Evolutionary conservation across 2,329 filamentous ascomycete genomes (phyloP).

Genomic region (Tetracladium maxilliforme): DNA sequence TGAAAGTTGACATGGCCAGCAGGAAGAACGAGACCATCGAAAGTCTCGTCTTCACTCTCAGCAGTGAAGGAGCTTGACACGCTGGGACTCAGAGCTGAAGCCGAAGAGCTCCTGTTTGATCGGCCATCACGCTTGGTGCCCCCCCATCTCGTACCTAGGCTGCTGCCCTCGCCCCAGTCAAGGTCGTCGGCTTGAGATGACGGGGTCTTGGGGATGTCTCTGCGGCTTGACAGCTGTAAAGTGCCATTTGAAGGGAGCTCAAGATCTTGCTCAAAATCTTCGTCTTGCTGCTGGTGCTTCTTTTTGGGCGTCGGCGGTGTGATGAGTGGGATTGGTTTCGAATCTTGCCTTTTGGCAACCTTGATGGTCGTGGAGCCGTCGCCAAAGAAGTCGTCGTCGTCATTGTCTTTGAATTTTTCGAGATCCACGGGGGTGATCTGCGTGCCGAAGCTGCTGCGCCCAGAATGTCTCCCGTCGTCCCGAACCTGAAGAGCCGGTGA

Average conservation of each 20-base stretch:
- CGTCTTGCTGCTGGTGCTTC: conserved; percentile 26
- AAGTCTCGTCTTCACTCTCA: conserved; percentile 86
- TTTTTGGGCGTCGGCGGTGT: conserved; percentile 39
- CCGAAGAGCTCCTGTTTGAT: conserved; percentile 72
- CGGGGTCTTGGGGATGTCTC: conserved; percentile 49
- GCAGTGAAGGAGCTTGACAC: conserved; percentile 79
- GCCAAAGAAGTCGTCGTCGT: conserved; percentile 48
- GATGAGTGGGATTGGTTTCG: conserved; percentile 36
- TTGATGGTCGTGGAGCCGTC: conserved; percentile 54
- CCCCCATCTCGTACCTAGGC: conserved; percentile 77
- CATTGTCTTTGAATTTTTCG: conserved; percentile 48
- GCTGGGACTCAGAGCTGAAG: conserved; percentile 83
- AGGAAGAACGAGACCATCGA: conserved; percentile 80
- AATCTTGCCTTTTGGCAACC: conserved; percentile 40
- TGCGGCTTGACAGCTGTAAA: conserved; percentile 44
- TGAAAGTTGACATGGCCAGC: conserved; percentile 71
- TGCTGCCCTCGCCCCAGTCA: conserved; percentile 88
- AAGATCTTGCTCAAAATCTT: conserved; percentile 60
- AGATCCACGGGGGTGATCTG: conserved; percentile 42
- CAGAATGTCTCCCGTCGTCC: too few relatives aligned
- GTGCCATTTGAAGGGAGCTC: conserved; percentile 52
- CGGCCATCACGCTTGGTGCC: conserved; percentile 70
- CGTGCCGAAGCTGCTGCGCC: too few relatives aligned
- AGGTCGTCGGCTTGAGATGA: conserved; percentile 56
- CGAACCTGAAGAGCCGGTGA: too few relatives aligned